phyloP scores from a whole-genome alignment of 1,284 basidiomycete genomes.

The Rhodofomes roseus region DNA sequence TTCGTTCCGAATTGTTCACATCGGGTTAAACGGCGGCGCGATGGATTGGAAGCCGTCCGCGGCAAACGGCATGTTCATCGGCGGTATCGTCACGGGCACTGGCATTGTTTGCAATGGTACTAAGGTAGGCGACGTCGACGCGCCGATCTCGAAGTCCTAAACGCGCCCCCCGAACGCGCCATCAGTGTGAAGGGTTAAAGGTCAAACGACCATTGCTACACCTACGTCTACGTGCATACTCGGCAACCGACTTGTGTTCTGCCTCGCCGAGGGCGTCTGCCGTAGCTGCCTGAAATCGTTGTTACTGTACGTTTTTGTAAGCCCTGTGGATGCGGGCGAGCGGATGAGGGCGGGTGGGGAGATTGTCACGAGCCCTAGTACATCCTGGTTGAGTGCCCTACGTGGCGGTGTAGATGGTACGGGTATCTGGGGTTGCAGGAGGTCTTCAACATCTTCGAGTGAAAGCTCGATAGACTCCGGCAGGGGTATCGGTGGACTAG shows the following conservation, averaged over 20 bases:
- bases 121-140: constrained; percentile 23
- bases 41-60: constrained; percentile 22
- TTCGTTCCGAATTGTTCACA: constrained; percentile 13
- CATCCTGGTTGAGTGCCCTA: constrained; percentile 48
- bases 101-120: constrained; percentile 21
- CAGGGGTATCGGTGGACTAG: constrained; percentile 13
- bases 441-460: constrained; percentile 26
- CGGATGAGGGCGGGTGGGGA: constrained; percentile 70
- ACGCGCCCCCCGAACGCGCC: constrained; percentile 7
- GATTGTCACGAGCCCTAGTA: constrained; percentile 46
- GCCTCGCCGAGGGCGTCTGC: constrained; percentile 58
- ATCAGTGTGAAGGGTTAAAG: constrained; percentile 15
- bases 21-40: constrained; percentile 26
- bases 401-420: constrained; percentile 46
- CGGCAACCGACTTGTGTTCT: constrained; percentile 78
- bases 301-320: constrained; percentile 74
- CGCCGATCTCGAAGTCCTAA: constrained; percentile 31
- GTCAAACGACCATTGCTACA: constrained; percentile 30
- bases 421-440: constrained; percentile 19
- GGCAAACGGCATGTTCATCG: constrained; percentile 16
- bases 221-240: constrained; percentile 77
- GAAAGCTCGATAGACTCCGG: constrained; percentile 22
- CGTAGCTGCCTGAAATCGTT: constrained; percentile 77
- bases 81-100: constrained; percentile 18
- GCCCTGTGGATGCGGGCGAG: constrained; percentile 69